Evolutionary conservation across 768 basidiomycete genomes (phyloP).

Genomic region (Lactifluus subvellereus): DNA sequence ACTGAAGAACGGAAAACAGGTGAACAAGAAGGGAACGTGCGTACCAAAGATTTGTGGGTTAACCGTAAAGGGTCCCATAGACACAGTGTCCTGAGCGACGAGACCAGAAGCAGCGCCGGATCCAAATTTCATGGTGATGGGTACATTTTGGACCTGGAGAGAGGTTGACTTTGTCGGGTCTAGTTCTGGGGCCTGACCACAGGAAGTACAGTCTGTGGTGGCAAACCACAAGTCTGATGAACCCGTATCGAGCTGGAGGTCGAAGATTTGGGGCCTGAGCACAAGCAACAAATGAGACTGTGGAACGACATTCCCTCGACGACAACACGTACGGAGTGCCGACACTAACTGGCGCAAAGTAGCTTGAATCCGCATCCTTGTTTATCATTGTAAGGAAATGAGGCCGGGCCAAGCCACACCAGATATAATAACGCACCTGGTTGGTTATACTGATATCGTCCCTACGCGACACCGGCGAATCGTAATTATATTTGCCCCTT

Average conservation of each 20-base stretch:
- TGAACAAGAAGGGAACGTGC: not conserved
- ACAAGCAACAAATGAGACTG: not conserved
- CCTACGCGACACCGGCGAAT: slow-evolving; percentile 31
- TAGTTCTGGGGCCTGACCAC: slow-evolving; percentile 41
- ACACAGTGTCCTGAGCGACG: slow-evolving; percentile 44
- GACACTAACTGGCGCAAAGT: slow-evolving; percentile 47
- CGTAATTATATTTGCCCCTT: slow-evolving; percentile 42
- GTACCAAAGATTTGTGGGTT: slow-evolving; percentile 42
- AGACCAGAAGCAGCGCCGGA: slow-evolving; percentile 59
- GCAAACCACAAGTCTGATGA: slow-evolving; percentile 90
- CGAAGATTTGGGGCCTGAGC: slow-evolving; percentile 57
- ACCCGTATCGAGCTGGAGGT: slow-evolving; percentile 86
- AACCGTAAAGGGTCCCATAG: slow-evolving; percentile 40
- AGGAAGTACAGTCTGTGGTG: slow-evolving; percentile 41
- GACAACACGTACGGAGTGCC: slow-evolving; percentile 43
- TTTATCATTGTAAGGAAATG: not conserved
- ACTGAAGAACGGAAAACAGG: not conserved
- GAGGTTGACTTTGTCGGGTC: slow-evolving; percentile 39
- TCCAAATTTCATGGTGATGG: slow-evolving; percentile 54
- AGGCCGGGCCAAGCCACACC: not conserved
- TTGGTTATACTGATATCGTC: slow-evolving; percentile 41
- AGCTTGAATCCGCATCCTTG: slow-evolving; percentile 53
- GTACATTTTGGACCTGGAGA: slow-evolving; percentile 27
- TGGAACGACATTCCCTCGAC: no score
- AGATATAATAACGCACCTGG: slow-evolving; percentile 39